Evolutionary conservation across 371 early-diverging fungal species (phyloP).

Genomic region (Amoeboaphelidium occidentale): DNA sequence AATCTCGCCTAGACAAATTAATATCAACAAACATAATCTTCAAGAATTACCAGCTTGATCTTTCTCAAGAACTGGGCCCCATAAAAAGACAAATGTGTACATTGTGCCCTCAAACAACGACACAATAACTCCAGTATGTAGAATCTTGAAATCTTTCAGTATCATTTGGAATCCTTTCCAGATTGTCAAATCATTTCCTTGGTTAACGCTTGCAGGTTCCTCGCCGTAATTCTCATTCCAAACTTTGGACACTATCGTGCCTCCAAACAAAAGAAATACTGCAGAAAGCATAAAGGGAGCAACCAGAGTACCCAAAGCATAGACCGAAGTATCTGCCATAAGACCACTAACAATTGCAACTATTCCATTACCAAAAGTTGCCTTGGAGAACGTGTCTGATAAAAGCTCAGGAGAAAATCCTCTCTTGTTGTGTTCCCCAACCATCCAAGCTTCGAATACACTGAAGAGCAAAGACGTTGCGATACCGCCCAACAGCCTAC

Average conservation of each 20-base stretch:
- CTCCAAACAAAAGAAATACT: conserved; percentile 19
- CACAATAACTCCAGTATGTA: conserved; percentile 30
- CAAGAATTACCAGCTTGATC: background rate
- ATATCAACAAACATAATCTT: too few relatives aligned
- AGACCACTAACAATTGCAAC: conserved; percentile 45
- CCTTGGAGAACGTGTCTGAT: conserved; percentile 35
- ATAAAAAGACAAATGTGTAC: conserved; percentile 53
- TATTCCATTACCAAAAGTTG: conserved; percentile 38
- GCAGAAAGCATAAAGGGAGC: conserved; percentile 35
- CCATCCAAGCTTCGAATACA: conserved; percentile 60
- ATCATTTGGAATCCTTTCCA: conserved; percentile 14
- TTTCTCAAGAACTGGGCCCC: conserved; percentile 35
- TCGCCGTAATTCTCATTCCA: conserved; percentile 54
- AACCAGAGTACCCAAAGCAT: conserved; percentile 18
- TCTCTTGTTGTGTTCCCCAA: conserved; percentile 31
- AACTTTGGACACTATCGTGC: conserved; percentile 16
- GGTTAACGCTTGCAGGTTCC: background rate
- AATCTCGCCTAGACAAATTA: conserved; percentile 6
- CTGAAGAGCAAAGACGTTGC: conserved; percentile 38
- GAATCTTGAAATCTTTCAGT: too few relatives aligned
- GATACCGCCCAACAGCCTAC: conserved; percentile 38
- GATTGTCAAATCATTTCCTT: background rate
- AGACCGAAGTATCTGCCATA: conserved; percentile 28
- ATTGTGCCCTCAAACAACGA: conserved; percentile 48
- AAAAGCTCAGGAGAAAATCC: conserved; percentile 29